These are phyloP conservation scores for Microbotryum violaceum DNA, from an alignment of 1,284 basidiomycete species.

Conservation along the genomic window DNA sequence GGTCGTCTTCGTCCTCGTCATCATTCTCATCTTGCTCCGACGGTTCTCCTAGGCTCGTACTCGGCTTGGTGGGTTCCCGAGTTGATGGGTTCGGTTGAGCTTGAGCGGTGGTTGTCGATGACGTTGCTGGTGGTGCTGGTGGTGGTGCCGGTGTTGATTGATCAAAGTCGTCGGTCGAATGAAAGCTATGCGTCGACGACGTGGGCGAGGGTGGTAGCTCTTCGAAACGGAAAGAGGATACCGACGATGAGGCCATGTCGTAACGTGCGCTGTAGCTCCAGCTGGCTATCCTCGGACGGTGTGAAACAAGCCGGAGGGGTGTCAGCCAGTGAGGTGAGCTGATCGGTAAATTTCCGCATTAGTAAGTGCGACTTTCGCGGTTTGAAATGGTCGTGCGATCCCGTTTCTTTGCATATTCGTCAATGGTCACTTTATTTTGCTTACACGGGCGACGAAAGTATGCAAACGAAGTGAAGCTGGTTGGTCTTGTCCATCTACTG, in stretches of 20 bases:
- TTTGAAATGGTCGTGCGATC: too few species aligned
- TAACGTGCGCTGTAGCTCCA: neutral
- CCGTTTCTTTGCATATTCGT: too few species aligned
- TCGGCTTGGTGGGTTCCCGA: too few species aligned
- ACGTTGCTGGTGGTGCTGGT: neutral
- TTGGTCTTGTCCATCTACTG: too few species aligned
- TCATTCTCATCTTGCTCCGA: neutral
- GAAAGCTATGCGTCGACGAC: neutral
- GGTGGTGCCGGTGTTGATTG: neutral
- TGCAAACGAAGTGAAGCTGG: too few species aligned
- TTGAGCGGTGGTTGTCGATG: too few species aligned
- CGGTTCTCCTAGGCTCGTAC: neutral
- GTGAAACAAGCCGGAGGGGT: neutral
- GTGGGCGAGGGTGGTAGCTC: conserved; percentile 2
- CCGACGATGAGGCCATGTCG: neutral
- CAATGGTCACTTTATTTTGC: too few species aligned
- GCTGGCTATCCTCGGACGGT: neutral
- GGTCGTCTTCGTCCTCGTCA: neutral
- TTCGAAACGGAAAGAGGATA: neutral
- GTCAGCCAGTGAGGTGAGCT: too few species aligned
- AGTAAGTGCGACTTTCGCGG: too few species aligned
- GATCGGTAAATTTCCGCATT: too few species aligned
- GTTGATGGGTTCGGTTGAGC: too few species aligned
- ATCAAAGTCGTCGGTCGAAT: neutral
- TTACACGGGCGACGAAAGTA: too few species aligned